Conservation (phyloP, 108 stramenopile species). For the Mediolabrus comicus region DNA sequence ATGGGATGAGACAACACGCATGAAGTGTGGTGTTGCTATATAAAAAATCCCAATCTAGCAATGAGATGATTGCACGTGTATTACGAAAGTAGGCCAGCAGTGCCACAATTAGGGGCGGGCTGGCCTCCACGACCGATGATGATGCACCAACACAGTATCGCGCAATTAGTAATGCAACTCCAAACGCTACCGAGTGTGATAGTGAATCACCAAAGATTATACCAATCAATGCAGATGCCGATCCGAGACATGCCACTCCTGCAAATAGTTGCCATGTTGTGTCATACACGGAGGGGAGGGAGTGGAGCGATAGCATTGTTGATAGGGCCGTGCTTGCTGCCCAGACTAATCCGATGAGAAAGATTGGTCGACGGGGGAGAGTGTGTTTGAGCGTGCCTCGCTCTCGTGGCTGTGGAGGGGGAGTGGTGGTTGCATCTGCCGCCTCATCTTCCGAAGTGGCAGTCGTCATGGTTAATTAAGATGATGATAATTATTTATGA, state of each 20-base stretch:
- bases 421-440: neutral
- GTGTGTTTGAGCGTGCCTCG: conserved; percentile 25
- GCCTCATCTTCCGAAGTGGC: neutral
- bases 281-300: neutral
- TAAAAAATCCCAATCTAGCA: neutral
- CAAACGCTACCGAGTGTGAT: conserved; percentile 28
- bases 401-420: too few relatives aligned
- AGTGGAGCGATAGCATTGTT: conserved; percentile 2
- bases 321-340: conserved; percentile 9
- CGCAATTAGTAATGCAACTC: conserved; percentile 17
- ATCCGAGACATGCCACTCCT: conserved; percentile 18
- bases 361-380: conserved; percentile 5
- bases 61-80: neutral
- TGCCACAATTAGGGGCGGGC: conserved; percentile 17
- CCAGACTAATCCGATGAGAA: conserved; percentile 10
- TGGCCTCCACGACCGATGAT: conserved; percentile 9
- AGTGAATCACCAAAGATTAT: conserved; percentile 33
- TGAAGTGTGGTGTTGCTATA: neutral
- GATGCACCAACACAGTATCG: neutral
- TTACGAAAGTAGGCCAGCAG: conserved; percentile 9
- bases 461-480: neutral
- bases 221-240: conserved; percentile 23
- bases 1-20: conserved; percentile 10
- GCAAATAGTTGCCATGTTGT: conserved; percentile 1
- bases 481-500: too few relatives aligned